Conservation (phyloP, 805 yeast genomes). For the Zygosaccharomyces bailii region DNA sequence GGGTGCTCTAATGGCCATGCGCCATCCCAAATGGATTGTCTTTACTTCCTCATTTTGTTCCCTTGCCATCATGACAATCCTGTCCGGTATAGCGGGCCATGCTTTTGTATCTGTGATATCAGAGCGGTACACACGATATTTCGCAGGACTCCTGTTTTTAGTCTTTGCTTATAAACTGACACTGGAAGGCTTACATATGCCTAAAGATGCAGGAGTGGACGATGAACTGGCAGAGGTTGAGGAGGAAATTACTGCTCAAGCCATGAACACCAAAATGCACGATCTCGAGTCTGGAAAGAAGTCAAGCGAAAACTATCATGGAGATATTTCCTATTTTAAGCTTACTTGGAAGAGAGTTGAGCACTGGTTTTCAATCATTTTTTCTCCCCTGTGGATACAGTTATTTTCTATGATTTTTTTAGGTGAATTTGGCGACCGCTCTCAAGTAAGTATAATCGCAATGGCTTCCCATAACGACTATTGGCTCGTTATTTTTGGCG, state of each 20-base stretch:
- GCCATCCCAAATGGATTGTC: constrained; percentile 74
- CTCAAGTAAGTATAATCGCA: constrained; percentile 96
- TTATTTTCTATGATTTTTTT: constrained; percentile 92
- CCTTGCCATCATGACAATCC: constrained; percentile 82
- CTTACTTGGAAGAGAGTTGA: constrained; percentile 38
- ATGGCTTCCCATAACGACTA: constrained; percentile 97
- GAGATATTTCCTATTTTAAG: constrained; percentile 20
- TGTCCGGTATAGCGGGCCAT: constrained; percentile 89
- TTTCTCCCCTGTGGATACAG: constrained; percentile 91
- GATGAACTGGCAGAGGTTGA: constrained; percentile 97
- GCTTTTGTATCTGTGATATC: constrained; percentile 83
- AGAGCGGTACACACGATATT: constrained; percentile 69
- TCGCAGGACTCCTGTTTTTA: constrained; percentile 78
- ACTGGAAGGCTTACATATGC: constrained; percentile 78
- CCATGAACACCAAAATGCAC: constrained; percentile 48
- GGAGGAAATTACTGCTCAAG: constrained; percentile 74
- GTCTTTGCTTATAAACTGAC: constrained; percentile 77
- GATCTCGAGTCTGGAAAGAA: constrained; percentile 56
- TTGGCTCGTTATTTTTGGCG: constrained; percentile 85
- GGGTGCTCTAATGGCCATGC: constrained; percentile 98
- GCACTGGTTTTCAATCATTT: constrained; percentile 56
- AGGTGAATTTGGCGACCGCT: constrained; percentile 99
- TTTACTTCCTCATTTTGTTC: constrained; percentile 85
- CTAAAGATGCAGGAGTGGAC: constrained; percentile 79
- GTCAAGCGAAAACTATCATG: constrained; percentile 13